A percentile compares a stretch with the other conserved stretches of the same genome.
These are phyloP conservation scores for Nicotiana attenuata DNA, from an alignment of 257 asterid species.

Conservation along the genomic window DNA sequence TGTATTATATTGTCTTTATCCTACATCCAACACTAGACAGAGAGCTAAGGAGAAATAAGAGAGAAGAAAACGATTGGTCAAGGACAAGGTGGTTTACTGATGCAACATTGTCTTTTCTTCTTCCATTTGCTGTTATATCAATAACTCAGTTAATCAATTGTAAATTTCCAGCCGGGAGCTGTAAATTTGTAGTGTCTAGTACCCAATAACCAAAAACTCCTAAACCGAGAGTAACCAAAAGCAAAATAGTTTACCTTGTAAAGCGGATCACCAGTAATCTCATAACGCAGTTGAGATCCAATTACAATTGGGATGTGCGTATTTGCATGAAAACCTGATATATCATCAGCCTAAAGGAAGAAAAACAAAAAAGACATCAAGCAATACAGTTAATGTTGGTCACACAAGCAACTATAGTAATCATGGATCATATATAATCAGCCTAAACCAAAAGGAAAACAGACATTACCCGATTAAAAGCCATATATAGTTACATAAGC, in stretches of 20 bases:
- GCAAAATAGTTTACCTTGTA: slow-evolving; percentile 44
- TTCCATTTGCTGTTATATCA: background rate
- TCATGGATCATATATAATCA: background rate
- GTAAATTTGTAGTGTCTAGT: background rate
- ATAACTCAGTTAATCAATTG: background rate
- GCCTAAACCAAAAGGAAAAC: background rate
- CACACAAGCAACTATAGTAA: background rate
- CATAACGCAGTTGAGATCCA: slow-evolving; percentile 91
- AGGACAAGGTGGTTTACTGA: background rate
- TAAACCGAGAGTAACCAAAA: background rate
- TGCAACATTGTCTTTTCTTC: background rate
- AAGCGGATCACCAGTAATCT: slow-evolving; percentile 73
- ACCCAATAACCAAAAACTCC: background rate
- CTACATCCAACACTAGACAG: background rate
- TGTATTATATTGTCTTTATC: background rate
- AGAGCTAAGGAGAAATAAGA: background rate
- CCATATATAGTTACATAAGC: background rate
- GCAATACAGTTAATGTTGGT: background rate
- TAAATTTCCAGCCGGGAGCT: background rate
- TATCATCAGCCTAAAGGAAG: slow-evolving; percentile 55
- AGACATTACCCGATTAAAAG: background rate
- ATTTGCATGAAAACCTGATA: slow-evolving; percentile 66
- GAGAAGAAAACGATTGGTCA: background rate
- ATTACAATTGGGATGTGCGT: slow-evolving; percentile 80
- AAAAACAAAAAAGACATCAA: background rate